Conservation (phyloP, 2,329 filamentous ascomycete species). For the Thelonectria olida region DNA sequence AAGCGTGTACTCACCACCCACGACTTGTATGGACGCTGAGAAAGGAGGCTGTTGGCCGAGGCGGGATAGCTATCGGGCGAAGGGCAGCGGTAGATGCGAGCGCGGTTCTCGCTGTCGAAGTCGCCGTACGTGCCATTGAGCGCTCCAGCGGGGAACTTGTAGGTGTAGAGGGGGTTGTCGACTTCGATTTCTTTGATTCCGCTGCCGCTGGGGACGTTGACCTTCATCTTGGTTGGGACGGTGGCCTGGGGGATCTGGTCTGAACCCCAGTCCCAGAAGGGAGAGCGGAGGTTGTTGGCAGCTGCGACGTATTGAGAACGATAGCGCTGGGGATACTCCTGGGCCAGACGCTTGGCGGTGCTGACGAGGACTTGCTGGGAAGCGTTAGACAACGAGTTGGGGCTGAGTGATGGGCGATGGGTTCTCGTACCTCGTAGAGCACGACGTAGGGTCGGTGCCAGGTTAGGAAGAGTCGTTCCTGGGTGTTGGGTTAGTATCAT, state of each 20-base stretch:
- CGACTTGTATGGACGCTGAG: conserved; percentile 47
- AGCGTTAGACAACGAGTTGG: conserved; percentile 25
- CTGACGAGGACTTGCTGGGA: conserved; percentile 61
- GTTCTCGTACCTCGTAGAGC: conserved; percentile 59
- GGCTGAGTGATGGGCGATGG: background rate
- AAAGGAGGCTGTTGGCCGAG: conserved; percentile 49
- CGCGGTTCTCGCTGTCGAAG: conserved; percentile 40
- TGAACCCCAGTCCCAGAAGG: conserved; percentile 66
- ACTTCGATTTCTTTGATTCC: conserved; percentile 45
- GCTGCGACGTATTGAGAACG: conserved; percentile 52
- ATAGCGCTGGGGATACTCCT: conserved; percentile 49
- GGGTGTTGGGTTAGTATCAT: conserved; percentile 5
- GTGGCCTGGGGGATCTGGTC: conserved; percentile 54
- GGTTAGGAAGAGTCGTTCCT: conserved; percentile 60
- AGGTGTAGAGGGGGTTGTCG: conserved; percentile 63
- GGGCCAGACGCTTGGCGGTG: conserved; percentile 57
- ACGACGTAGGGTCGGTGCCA: conserved; percentile 67
- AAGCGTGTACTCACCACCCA: conserved; percentile 50
- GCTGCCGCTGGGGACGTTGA: conserved; percentile 53
- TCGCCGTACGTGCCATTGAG: conserved; percentile 50
- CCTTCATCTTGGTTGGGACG: conserved; percentile 44
- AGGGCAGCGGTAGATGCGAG: conserved; percentile 53
- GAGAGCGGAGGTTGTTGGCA: conserved; percentile 56
- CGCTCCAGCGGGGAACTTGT: conserved; percentile 55
- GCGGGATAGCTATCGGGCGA: conserved; percentile 49